Percentiles rank a stretch among this genome's conserved stretches.
Evolutionary conservation across 2,329 filamentous ascomycete genomes (phyloP).

Genomic region (Trichoderma atroviride): DNA sequence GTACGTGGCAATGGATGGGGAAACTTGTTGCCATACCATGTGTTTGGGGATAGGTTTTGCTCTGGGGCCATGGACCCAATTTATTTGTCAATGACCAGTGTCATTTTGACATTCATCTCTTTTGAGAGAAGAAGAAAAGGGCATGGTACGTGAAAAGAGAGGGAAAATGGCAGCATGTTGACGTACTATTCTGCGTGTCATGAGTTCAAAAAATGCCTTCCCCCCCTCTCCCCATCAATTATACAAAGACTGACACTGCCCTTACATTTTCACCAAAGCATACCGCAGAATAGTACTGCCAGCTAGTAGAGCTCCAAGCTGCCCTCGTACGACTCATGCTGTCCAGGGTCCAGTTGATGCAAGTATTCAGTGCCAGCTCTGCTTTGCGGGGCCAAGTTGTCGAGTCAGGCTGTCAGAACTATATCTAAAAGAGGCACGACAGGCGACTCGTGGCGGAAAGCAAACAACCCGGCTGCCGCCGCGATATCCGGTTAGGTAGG

Average conservation of each 20-base stretch:
- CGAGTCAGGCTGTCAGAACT: slow-evolving; percentile 25
- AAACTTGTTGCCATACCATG: not conserved
- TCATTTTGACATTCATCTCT: not conserved
- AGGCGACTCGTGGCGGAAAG: slow-evolving; percentile 18
- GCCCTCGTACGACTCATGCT: slow-evolving; percentile 11
- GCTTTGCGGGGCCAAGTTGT: slow-evolving; percentile 4
- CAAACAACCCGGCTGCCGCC: slow-evolving; percentile 18
- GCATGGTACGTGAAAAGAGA: not conserved
- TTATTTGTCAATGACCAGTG: not conserved
- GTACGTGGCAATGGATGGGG: not conserved
- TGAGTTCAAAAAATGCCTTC: not conserved
- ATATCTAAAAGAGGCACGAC: slow-evolving; percentile 26
- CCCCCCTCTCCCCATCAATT: not conserved
- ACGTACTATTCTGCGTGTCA: not conserved
- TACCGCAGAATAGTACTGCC: not conserved
- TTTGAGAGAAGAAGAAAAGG: not conserved
- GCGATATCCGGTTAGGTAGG: slow-evolving; percentile 20
- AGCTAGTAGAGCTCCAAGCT: not conserved
- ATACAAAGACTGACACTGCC: not conserved
- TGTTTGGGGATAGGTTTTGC: not conserved
- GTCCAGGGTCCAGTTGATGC: not conserved
- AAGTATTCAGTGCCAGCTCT: not conserved
- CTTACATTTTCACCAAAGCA: not conserved
- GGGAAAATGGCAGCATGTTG: not conserved
- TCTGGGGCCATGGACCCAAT: not conserved